These are phyloP conservation scores for Acorus calamus DNA, from an alignment of 106 monocot genomes.

Conservation along the genomic window DNA sequence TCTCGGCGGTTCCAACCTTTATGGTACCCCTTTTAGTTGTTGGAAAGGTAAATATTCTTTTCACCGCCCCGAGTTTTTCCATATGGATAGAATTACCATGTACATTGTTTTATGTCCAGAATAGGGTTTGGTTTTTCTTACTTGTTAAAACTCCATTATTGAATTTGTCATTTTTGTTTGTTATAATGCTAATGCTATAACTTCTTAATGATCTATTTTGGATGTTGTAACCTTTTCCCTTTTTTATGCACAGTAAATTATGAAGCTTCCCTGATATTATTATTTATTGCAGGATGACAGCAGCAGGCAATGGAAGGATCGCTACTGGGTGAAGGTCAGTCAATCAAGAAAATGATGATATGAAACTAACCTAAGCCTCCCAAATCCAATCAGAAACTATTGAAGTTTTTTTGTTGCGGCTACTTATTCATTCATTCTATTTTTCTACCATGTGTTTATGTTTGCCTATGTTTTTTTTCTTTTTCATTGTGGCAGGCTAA, in stretches of 20 bases:
- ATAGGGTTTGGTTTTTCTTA: too few species aligned
- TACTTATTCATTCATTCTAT: background rate
- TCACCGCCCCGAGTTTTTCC: background rate
- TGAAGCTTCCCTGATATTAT: too few species aligned
- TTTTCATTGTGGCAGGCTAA: conserved; percentile 62
- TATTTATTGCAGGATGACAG: conserved; percentile 65
- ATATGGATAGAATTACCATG: too few species aligned
- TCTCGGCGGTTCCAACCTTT: conserved; percentile 63
- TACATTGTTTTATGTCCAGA: too few species aligned
- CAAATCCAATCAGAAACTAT: background rate
- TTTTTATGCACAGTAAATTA: background rate
- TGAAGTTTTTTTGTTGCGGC: background rate
- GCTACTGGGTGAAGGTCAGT: conserved; percentile 89
- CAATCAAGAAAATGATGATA: too few species aligned
- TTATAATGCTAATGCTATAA: too few species aligned
- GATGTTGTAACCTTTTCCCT: background rate
- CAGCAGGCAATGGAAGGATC: conserved; percentile 49
- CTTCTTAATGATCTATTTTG: too few species aligned
- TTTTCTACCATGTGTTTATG: background rate
- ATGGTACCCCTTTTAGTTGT: conserved; percentile 69
- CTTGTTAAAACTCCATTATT: too few species aligned
- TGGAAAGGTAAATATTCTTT: conserved; percentile 46
- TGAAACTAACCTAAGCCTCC: too few species aligned
- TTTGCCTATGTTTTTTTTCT: background rate
- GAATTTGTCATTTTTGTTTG: too few species aligned